Percentiles rank a stretch among this genome's conserved stretches.
Conservation (phyloP, 306 rosid genomes). For the Inga oerstediana region DNA sequence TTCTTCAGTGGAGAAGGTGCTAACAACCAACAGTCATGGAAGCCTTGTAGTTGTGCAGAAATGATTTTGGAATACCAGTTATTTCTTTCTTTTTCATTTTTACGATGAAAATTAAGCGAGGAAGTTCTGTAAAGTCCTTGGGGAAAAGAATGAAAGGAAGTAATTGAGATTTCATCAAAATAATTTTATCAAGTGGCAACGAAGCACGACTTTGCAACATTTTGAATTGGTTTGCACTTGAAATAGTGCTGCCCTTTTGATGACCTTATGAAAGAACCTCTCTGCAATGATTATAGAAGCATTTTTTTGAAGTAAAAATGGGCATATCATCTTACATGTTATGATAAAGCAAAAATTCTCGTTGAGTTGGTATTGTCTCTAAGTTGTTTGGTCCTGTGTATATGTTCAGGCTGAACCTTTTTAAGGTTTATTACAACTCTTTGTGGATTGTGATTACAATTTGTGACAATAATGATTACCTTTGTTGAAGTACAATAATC, state of each 20-base stretch:
- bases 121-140: slow-evolving; percentile 15
- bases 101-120: background rate
- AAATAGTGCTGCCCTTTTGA: background rate
- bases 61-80: slow-evolving; percentile 11
- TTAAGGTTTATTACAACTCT: slow-evolving; percentile 11
- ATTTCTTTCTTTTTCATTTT: background rate
- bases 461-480: background rate
- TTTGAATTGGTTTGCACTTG: slow-evolving; percentile 16
- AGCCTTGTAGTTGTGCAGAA: background rate
- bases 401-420: background rate
- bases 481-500: slow-evolving; percentile 1
- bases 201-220: slow-evolving; percentile 3
- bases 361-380: background rate
- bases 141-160: background rate
- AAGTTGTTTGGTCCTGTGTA: background rate
- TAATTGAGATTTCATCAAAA: slow-evolving; percentile 4
- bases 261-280: background rate
- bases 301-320: background rate
- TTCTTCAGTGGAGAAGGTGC: background rate
- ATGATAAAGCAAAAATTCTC: background rate
- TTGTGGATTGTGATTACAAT: slow-evolving; percentile 13
- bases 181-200: slow-evolving; percentile 10
- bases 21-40: slow-evolving; percentile 1
- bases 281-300: background rate
- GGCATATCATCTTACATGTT: background rate